These are phyloP conservation scores for Penicillium sp. DNA, from an alignment of 2,329 filamentous ascomycete species.

Conservation along the genomic window DNA sequence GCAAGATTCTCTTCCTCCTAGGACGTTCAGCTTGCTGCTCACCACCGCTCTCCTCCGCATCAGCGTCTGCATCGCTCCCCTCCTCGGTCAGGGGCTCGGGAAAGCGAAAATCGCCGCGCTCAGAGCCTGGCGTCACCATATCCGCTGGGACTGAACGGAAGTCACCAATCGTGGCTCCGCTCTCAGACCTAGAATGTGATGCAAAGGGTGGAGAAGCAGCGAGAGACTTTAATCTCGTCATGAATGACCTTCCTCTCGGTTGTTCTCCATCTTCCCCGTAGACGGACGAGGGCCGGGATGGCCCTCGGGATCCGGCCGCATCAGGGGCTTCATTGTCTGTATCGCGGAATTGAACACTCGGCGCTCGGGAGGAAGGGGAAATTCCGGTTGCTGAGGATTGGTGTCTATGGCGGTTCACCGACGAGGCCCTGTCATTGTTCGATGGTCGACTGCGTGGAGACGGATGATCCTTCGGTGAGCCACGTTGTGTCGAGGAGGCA, in stretches of 20 bases:
- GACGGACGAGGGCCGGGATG: slow-evolving; percentile 66
- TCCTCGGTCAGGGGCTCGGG: slow-evolving; percentile 59
- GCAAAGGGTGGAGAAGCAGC: slow-evolving; percentile 57
- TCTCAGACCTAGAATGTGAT: slow-evolving; percentile 54
- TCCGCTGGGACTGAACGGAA: slow-evolving; percentile 42
- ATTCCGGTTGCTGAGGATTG: slow-evolving; percentile 30
- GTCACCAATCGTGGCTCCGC: slow-evolving; percentile 49
- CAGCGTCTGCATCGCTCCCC: slow-evolving; percentile 72
- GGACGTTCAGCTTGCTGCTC: slow-evolving; percentile 63
- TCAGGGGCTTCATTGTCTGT: slow-evolving; percentile 55
- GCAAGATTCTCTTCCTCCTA: slow-evolving; percentile 59
- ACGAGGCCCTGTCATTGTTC: slow-evolving; percentile 28
- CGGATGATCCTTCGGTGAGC: slow-evolving; percentile 21
- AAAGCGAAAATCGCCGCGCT: slow-evolving; percentile 53
- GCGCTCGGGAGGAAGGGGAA: slow-evolving; percentile 51
- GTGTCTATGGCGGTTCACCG: slow-evolving; percentile 24
- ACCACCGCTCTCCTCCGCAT: slow-evolving; percentile 83
- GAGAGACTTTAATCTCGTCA: slow-evolving; percentile 76
- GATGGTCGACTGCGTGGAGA: slow-evolving; percentile 29
- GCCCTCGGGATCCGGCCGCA: slow-evolving; percentile 57
- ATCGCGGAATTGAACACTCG: slow-evolving; percentile 75
- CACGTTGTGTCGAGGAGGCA: slow-evolving; percentile 19
- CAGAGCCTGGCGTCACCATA: slow-evolving; percentile 50
- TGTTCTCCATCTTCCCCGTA: slow-evolving; percentile 64
- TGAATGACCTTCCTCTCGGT: slow-evolving; percentile 65